Evolutionary conservation across 1,139 yeast genomes (phyloP), one percentile per base, ranked within the genome.

Genomic region (Lodderomyces oxycetoniae): DNA sequence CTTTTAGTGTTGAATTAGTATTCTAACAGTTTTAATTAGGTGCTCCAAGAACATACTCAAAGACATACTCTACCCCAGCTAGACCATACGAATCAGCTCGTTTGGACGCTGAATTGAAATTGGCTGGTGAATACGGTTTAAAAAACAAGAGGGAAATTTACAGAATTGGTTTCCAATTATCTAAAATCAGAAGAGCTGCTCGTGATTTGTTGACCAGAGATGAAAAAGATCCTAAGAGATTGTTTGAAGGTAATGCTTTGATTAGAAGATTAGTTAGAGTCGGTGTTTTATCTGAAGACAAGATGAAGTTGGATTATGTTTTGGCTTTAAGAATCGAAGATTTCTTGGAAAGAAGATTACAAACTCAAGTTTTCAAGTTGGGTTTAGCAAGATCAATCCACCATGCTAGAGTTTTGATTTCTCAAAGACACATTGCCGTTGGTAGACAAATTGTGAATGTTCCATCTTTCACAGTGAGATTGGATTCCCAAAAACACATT

Each of bases 111-210:
- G 98, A 93, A 77, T 85, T 91, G 71, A 88, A 91, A 77, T 85
- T 91, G 64, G 96, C 95, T 63, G 98, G 98, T 80, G 98, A 91
- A 77, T 91, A 74, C 84, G 99, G 98, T 80, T 84, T 91, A 68
- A 89, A 88, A 79, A 91, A 93, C 96, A 91, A 91, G 89, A 87
- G 94, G 71, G 98, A 91, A 77, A 87, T 91, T 73, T 88, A 89
- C 94, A 85, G 96, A 81, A 86, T 89, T 70, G 89, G 88, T 69
- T 87, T 83, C 82, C 96, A 91, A 77, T 87, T 91, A 67, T 91
- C 99, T 53, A 91, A 91, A 84, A 91, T 91, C 70, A 91, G 99
- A 80, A 88, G 98, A 80, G 98, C 98, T 70, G 99, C 99, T 67
- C 95, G 99, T 84, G 97, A 93, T 67, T 80, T 91, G 65, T 84